Evolutionary conservation across 78 protist species (phyloP).

Genomic region (Cavenderia fasciculata): DNA sequence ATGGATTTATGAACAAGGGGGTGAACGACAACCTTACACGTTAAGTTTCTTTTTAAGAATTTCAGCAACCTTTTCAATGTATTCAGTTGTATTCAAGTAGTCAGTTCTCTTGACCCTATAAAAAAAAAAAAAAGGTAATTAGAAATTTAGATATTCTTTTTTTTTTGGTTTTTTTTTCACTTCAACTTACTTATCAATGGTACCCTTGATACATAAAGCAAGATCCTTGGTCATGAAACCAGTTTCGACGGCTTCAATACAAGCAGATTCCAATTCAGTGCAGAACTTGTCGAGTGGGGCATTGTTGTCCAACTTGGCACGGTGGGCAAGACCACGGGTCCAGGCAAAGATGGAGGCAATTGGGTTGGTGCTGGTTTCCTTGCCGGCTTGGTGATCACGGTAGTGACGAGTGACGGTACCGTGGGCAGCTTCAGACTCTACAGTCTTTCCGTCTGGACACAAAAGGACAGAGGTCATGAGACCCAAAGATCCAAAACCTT

Average conservation of each 20-base stretch:
- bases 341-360: constrained; percentile 96
- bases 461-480: constrained; percentile 95
- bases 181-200: not conserved
- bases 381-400: constrained; percentile 89
- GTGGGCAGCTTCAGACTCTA: constrained; percentile 98
- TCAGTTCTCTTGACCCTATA: constrained; percentile 44
- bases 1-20: too few relatives aligned
- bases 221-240: constrained; percentile 94
- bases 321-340: constrained; percentile 94
- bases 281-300: constrained; percentile 61
- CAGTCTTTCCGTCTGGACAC: constrained; percentile 91
- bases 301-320: constrained; percentile 93
- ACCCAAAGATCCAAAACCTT: constrained; percentile 96
- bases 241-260: constrained; percentile 76
- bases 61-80: constrained; percentile 77
- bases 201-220: constrained; percentile 83
- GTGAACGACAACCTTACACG: too few relatives aligned
- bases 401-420: constrained; percentile 97
- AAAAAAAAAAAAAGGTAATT: not conserved
- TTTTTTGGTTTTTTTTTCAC: not conserved
- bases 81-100: constrained; percentile 78
- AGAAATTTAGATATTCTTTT: not conserved
- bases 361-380: constrained; percentile 94
- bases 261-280: constrained; percentile 64
- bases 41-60: constrained; percentile 15